phyloP scores from a whole-genome alignment of 305 asterid genomes.

The Solanum chacoense region DNA sequence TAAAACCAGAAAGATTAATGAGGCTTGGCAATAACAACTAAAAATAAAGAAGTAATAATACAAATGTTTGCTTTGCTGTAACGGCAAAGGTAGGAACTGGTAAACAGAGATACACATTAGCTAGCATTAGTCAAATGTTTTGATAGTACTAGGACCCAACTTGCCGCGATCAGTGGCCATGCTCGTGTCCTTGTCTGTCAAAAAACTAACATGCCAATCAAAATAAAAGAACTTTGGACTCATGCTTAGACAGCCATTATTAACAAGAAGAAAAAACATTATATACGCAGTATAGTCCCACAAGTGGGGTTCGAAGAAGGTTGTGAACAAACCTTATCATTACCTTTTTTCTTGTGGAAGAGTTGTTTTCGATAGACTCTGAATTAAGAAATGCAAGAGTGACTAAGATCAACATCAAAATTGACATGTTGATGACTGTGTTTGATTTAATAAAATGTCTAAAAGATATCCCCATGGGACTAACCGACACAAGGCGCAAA shows the following conservation, averaged over 20 bases:
- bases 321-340: background rate
- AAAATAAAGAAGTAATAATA: background rate
- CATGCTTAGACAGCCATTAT: background rate
- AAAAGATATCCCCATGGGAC: background rate
- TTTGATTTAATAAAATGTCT: background rate
- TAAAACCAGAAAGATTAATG: background rate
- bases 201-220: background rate
- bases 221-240: background rate
- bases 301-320: background rate
- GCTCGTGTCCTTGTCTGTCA: background rate
- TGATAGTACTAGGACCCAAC: background rate
- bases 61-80: conserved; percentile 3
- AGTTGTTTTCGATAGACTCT: background rate
- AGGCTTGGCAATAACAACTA: background rate
- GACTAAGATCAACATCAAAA: background rate
- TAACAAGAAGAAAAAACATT: background rate
- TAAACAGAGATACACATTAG: background rate
- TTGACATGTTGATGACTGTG: background rate
- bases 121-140: background rate
- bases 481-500: background rate
- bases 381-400: background rate
- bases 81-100: background rate
- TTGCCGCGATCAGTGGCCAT: background rate
- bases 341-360: background rate
- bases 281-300: background rate